These are phyloP conservation scores for Diplodia scrobiculata DNA, from an alignment of 2,329 filamentous ascomycete species.

Conservation along the genomic window DNA sequence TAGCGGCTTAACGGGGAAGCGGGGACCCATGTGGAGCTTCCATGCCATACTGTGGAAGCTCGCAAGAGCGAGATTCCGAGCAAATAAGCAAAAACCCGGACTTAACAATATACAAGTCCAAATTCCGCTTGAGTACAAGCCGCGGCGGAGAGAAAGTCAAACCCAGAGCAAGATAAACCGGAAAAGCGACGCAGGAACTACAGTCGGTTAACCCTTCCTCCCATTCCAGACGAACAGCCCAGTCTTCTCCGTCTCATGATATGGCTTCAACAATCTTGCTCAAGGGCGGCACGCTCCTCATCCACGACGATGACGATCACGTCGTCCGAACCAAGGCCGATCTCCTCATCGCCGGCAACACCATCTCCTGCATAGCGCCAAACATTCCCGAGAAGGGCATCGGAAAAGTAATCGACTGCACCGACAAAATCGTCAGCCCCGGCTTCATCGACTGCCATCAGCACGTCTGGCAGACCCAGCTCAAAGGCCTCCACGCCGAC, in stretches of 20 bases:
- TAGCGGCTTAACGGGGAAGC: neutral
- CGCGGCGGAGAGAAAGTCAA: too few relatives aligned
- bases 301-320: conserved; percentile 40
- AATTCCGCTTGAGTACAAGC: neutral
- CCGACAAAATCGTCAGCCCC: conserved; percentile 57
- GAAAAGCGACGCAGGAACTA: too few relatives aligned
- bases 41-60: neutral
- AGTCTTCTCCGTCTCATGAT: neutral
- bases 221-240: too few relatives aligned
- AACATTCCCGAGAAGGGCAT: conserved; percentile 38
- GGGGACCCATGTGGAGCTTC: neutral
- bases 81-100: neutral
- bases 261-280: conserved; percentile 37
- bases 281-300: conserved; percentile 43
- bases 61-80: neutral
- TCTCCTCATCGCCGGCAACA: conserved; percentile 41
- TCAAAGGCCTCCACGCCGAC: conserved; percentile 58
- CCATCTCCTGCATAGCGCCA: conserved; percentile 40
- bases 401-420: conserved; percentile 52
- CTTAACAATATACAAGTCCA: too few relatives aligned
- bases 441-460: conserved; percentile 62
- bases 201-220: too few relatives aligned
- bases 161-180: too few relatives aligned
- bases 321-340: conserved; percentile 40
- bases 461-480: conserved; percentile 55